Percentiles rank a stretch among this genome's conserved stretches.
These are phyloP conservation scores for Polytrichum commune DNA, from an alignment of 225 moss, liverwort and hornwort genomes.

Conservation along the genomic window DNA sequence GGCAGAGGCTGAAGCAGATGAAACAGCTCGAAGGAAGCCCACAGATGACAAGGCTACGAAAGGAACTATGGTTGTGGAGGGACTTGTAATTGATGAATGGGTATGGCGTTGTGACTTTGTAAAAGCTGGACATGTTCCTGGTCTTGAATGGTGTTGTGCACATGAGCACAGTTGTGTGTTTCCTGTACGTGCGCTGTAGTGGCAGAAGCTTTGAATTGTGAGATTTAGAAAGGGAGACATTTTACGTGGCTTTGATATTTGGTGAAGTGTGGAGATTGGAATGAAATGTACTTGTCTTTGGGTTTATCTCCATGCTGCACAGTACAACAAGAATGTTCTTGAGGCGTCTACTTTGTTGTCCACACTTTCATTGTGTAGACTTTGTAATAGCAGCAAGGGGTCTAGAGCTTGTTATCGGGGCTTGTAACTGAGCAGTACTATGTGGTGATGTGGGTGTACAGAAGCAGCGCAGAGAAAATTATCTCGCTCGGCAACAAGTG, in stretches of 20 bases:
- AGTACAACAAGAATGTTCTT: too few relatives aligned
- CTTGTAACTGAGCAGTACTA: slow-evolving; percentile 6
- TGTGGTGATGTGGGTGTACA: slow-evolving; percentile 27
- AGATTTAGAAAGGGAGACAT: too few relatives aligned
- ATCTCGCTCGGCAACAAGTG: slow-evolving; percentile 95
- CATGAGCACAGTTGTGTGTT: too few relatives aligned
- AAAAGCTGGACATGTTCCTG: neutral
- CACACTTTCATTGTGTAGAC: neutral
- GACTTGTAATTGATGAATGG: slow-evolving; percentile 98
- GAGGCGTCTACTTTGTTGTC: too few relatives aligned
- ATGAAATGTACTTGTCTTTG: too few relatives aligned
- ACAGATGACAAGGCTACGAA: slow-evolving; percentile 68
- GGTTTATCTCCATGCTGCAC: too few relatives aligned
- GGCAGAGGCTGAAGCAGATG: slow-evolving; percentile 90
- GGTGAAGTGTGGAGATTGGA: too few relatives aligned
- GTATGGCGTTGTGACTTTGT: slow-evolving; percentile 22
- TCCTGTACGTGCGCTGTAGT: too few relatives aligned
- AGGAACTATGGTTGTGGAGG: slow-evolving; percentile 69
- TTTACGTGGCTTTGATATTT: too few relatives aligned
- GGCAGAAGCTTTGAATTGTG: too few relatives aligned
- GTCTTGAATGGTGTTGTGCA: too few relatives aligned
- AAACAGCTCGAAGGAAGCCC: slow-evolving; percentile 78
- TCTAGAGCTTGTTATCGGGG: neutral
- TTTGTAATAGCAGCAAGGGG: neutral
- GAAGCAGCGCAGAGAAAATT: slow-evolving; percentile 95